Conservation (phyloP, 1,284 basidiomycete genomes). For the Puccinia polysora region DNA sequence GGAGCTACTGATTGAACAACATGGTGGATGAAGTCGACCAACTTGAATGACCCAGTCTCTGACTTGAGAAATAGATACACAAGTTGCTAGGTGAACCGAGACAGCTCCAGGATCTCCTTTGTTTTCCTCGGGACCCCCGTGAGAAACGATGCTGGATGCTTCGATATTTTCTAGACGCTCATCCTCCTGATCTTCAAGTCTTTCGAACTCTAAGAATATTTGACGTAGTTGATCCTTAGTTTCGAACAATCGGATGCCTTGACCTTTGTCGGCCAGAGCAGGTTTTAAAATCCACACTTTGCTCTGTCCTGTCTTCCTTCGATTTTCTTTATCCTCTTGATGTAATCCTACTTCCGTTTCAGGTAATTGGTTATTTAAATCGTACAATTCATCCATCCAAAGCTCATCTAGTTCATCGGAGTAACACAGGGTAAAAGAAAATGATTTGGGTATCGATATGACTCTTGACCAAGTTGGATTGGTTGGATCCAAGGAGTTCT, state of each 20-base stretch:
- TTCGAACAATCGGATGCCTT: constrained; percentile 87
- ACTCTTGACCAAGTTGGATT: not conserved
- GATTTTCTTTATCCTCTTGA: no score
- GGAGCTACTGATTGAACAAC: not conserved
- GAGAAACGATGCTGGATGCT: not conserved
- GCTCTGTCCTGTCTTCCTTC: no score
- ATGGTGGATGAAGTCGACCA: constrained; percentile 54
- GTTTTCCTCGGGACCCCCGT: not conserved
- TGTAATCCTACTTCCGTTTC: constrained; percentile 50
- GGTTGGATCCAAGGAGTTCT: constrained; percentile 50
- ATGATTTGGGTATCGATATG: constrained; percentile 65
- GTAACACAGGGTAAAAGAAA: constrained; percentile 81
- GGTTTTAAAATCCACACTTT: constrained; percentile 94
- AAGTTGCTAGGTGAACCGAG: not conserved
- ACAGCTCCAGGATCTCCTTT: constrained; percentile 27
- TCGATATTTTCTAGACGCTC: constrained; percentile 51
- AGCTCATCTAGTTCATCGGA: constrained; percentile 93
- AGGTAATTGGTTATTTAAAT: constrained; percentile 64
- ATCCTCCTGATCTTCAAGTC: constrained; percentile 55
- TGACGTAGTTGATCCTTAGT: constrained; percentile 66
- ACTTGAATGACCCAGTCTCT: constrained; percentile 97
- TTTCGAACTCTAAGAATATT: constrained; percentile 83
- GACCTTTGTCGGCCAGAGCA: constrained; percentile 92
- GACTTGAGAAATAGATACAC: constrained; percentile 63
- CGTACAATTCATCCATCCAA: constrained; percentile 88